phyloP scores from a whole-genome alignment of 1,284 basidiomycete genomes.

The Afroboletus lepidellus region DNA sequence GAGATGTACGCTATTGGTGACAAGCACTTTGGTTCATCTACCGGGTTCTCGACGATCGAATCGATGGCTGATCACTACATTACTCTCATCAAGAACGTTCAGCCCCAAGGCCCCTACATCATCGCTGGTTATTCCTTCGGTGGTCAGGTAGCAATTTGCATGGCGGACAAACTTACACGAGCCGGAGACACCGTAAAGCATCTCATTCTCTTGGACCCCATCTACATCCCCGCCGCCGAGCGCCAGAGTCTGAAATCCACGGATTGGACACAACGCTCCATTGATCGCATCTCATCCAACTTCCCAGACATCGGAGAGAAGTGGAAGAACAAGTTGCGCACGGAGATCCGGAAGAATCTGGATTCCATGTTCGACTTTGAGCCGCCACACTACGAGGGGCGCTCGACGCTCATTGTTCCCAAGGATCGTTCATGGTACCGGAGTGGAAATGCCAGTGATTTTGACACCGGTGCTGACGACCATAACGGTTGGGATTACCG shows the following conservation, averaged over 20 bases:
- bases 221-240: constrained; percentile 28
- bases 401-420: constrained; percentile 28
- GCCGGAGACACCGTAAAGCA: constrained; percentile 26
- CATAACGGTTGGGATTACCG: constrained; percentile 33
- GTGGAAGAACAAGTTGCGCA: constrained; percentile 29
- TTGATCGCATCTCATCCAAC: constrained; percentile 32
- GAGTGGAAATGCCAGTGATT: constrained; percentile 29
- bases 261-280: constrained; percentile 29
- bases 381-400: constrained; percentile 24
- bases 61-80: constrained; percentile 34
- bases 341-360: constrained; percentile 30
- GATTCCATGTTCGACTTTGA: constrained; percentile 34
- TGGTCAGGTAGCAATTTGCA: constrained; percentile 29
- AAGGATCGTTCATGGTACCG: constrained; percentile 33
- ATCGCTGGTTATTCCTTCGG: constrained; percentile 30
- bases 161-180: constrained; percentile 24
- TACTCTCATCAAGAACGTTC: constrained; percentile 25
- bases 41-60: constrained; percentile 28
- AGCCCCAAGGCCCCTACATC: constrained; percentile 28
- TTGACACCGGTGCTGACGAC: constrained; percentile 31
- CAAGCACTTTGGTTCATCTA: constrained; percentile 30
- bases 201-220: constrained; percentile 29
- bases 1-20: constrained; percentile 35
- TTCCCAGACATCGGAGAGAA: constrained; percentile 33
- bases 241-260: constrained; percentile 31